phyloP scores from a whole-genome alignment of 2,329 filamentous ascomycete species.

The Didymella pinodella region DNA sequence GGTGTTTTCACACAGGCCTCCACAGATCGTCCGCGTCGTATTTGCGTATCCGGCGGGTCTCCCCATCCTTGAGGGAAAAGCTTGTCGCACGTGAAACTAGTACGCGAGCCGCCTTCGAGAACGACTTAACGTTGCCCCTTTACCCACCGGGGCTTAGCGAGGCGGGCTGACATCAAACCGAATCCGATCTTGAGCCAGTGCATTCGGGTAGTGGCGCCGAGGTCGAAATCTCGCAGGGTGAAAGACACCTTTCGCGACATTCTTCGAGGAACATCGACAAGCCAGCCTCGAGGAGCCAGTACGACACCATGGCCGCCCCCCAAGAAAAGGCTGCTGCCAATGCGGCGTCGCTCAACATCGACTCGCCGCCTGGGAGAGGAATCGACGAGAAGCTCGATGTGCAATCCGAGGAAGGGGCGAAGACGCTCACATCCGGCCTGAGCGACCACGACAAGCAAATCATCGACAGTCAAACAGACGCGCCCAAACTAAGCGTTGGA shows the following conservation, averaged over 20 bases:
- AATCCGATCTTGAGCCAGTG: constrained; percentile 10
- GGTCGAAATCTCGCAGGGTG: constrained; percentile 19
- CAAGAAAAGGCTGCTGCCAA: constrained; percentile 20
- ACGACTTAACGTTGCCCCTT: constrained; percentile 17
- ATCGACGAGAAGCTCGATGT: constrained; percentile 38
- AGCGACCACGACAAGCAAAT: constrained; percentile 47
- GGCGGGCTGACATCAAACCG: constrained; percentile 14
- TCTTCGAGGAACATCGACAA: constrained; percentile 13
- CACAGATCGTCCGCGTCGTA: constrained; percentile 2
- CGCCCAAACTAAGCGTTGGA: constrained; percentile 53
- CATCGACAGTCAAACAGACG: constrained; percentile 52
- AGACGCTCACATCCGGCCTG: constrained; percentile 34
- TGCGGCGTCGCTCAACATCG: constrained; percentile 10
- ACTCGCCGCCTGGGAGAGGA: constrained; percentile 19
- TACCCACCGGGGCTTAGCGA: constrained; percentile 16
- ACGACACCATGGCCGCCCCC: constrained; percentile 18
- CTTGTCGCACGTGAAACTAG: constrained; percentile 17
- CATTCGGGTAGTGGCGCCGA: constrained; percentile 18
- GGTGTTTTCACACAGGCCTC: neutral
- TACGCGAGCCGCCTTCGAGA: constrained; percentile 15
- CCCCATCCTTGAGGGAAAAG: constrained; percentile 4
- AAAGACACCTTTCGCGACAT: constrained; percentile 13
- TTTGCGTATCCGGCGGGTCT: constrained; percentile 16
- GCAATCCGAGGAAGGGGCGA: constrained; percentile 30
- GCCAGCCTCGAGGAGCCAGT: constrained; percentile 12